These are phyloP conservation scores for Crithidia brevicula DNA, from an alignment of 208 protist genomes.

Conservation along the genomic window DNA sequence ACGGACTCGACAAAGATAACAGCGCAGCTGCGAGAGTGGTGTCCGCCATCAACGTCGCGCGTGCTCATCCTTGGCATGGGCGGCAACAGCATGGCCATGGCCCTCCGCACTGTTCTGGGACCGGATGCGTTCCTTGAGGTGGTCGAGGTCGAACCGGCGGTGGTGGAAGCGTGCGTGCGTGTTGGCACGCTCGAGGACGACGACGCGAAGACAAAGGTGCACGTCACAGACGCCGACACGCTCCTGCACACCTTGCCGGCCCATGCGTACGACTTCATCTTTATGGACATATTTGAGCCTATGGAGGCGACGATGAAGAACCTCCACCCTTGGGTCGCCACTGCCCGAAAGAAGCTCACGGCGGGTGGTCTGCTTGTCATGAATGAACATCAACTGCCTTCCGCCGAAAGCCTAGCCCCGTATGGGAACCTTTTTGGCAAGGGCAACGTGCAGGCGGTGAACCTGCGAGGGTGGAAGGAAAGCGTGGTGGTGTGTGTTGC, in stretches of 20 bases:
- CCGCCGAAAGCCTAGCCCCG: slow-evolving; percentile 31
- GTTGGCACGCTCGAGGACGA: slow-evolving; percentile 35
- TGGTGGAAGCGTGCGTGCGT: slow-evolving; percentile 49
- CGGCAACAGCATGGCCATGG: slow-evolving; percentile 80
- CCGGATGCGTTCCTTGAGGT: slow-evolving; percentile 48
- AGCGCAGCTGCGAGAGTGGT: slow-evolving; percentile 10
- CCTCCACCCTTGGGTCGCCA: slow-evolving; percentile 40
- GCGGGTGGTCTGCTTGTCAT: slow-evolving; percentile 66
- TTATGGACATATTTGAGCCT: slow-evolving; percentile 86
- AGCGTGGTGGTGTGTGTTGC: slow-evolving; percentile 67
- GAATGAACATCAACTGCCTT: slow-evolving; percentile 78
- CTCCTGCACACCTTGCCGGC: slow-evolving; percentile 2
- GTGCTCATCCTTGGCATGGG: slow-evolving; percentile 80
- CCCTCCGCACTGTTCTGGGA: slow-evolving; percentile 61
- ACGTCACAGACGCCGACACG: slow-evolving; percentile 42
- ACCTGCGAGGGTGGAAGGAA: slow-evolving; percentile 80
- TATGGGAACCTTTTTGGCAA: slow-evolving; percentile 51
- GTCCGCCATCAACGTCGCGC: slow-evolving; percentile 33
- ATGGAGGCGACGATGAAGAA: slow-evolving; percentile 62
- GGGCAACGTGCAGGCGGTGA: slow-evolving; percentile 70
- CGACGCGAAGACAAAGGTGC: slow-evolving; percentile 48
- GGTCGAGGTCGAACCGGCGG: slow-evolving; percentile 73
- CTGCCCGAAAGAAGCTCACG: slow-evolving; percentile 30
- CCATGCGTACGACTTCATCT: slow-evolving; percentile 53
- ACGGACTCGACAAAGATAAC: neutral